A percentile compares a stretch with the other conserved stretches of the same genome.
These are phyloP conservation scores for Delitschia confertaspora DNA, from an alignment of 495 filamentous ascomycete species.

Conservation along the genomic window DNA sequence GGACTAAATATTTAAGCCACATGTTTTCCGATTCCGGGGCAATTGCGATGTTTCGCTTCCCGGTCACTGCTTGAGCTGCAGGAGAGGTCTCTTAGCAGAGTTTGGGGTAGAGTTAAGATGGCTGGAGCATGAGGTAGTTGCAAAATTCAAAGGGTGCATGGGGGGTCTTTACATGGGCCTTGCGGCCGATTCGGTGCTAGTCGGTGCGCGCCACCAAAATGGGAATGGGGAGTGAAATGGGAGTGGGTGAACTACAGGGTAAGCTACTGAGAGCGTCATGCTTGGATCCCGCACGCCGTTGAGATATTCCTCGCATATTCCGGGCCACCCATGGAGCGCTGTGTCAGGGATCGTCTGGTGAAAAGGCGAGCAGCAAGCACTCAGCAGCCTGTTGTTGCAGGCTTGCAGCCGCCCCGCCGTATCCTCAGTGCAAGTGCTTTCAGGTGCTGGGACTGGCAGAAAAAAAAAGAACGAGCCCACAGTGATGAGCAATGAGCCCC, in stretches of 20 bases:
- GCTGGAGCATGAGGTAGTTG: conserved; percentile 28
- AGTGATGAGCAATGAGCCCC: background rate
- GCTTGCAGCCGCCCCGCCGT: conserved; percentile 4
- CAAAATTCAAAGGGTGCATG: conserved; percentile 18
- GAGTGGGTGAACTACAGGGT: too few species aligned
- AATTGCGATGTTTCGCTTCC: conserved; percentile 23
- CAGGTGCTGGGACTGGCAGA: conserved; percentile 12
- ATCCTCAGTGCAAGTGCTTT: background rate
- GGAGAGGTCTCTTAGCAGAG: conserved; percentile 27
- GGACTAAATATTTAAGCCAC: conserved; percentile 32
- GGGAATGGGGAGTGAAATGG: too few species aligned
- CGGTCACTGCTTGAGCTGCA: conserved; percentile 23
- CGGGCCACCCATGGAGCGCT: conserved; percentile 15
- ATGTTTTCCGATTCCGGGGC: conserved; percentile 20
- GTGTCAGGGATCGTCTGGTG: conserved; percentile 24
- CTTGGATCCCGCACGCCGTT: conserved; percentile 26
- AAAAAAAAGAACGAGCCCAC: background rate
- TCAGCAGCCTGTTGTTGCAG: conserved; percentile 6
- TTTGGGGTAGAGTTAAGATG: conserved; percentile 28
- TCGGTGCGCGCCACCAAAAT: conserved; percentile 11
- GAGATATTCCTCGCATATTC: conserved; percentile 20
- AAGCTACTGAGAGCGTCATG: conserved; percentile 18
- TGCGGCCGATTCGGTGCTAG: conserved; percentile 23
- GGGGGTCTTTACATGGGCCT: background rate
- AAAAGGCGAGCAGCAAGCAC: conserved; percentile 5